These are phyloP conservation scores for Amylostereum areolatum DNA, from an alignment of 1,284 basidiomycete species.

Conservation along the genomic window DNA sequence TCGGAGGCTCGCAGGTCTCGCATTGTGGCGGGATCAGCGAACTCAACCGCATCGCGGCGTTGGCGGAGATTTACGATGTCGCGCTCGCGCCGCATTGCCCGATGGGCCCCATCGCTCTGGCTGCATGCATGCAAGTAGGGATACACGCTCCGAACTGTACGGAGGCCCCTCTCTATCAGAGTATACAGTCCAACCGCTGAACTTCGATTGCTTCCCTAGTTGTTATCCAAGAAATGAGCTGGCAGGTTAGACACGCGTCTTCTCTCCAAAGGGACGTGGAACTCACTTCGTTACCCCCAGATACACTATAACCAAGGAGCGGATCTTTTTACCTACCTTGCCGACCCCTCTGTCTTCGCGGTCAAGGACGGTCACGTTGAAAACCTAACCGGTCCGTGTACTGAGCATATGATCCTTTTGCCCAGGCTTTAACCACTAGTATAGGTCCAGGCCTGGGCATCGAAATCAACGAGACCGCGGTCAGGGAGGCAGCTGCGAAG, in stretches of 20 bases:
- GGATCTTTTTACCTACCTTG: conserved; percentile 65
- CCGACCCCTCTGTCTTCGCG: conserved; percentile 51
- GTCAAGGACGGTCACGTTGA: conserved; percentile 58
- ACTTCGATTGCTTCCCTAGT: conserved; percentile 28
- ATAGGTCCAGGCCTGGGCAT: conserved; percentile 65
- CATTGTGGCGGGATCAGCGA: conserved; percentile 76
- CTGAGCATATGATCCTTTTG: neutral
- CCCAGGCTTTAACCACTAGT: neutral
- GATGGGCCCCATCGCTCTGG: conserved; percentile 67
- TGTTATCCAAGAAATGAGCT: conserved; percentile 65
- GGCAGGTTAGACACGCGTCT: conserved; percentile 35
- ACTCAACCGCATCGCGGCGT: conserved; percentile 58
- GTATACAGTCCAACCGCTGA: neutral
- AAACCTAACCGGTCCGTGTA: conserved; percentile 38
- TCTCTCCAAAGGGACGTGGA: neutral
- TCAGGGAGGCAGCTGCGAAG: conserved; percentile 41
- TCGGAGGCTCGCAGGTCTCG: conserved; percentile 33
- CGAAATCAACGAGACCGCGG: conserved; percentile 59
- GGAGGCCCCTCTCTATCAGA: conserved; percentile 13
- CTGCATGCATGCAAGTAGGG: conserved; percentile 61
- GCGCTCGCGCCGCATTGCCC: conserved; percentile 60
- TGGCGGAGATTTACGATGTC: conserved; percentile 67
- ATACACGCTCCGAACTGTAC: conserved; percentile 49
- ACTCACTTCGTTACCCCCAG: conserved; percentile 21
- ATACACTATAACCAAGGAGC: conserved; percentile 73